Percentiles rank a stretch among this genome's conserved stretches.
Conservation (phyloP, 192 early-diverging fungal genomes). For the Endogone sp. region DNA sequence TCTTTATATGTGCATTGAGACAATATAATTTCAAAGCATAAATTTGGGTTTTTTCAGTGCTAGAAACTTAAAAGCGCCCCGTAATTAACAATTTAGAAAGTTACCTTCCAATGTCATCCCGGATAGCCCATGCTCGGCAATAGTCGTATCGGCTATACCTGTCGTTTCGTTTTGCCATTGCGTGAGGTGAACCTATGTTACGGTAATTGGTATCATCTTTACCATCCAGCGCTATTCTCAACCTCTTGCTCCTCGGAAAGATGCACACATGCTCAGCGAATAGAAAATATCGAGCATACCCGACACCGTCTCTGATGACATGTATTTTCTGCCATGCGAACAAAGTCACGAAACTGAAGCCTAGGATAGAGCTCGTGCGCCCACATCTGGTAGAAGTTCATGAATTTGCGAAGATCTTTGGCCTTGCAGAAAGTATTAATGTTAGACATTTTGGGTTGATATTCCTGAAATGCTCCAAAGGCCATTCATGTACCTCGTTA, state of each 20-base stretch:
- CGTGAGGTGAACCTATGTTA: background rate
- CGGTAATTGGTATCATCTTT: no score
- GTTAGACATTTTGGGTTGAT: background rate
- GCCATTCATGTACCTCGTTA: conserved; percentile 1
- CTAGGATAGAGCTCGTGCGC: conserved; percentile 24
- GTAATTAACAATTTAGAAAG: no score
- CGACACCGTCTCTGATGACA: background rate
- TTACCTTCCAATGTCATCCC: background rate
- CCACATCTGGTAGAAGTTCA: conserved; percentile 29
- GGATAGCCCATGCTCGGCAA: background rate
- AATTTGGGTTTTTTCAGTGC: no score
- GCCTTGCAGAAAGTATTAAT: conserved; percentile 3
- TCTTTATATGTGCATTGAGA: no score
- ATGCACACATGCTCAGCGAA: background rate
- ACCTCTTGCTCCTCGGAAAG: no score
- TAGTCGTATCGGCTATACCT: background rate
- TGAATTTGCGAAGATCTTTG: conserved; percentile 13
- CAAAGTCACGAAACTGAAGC: conserved; percentile 20
- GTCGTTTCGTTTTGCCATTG: background rate
- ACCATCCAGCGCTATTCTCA: no score
- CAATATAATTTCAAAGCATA: no score
- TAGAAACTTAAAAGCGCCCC: no score
- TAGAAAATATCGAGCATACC: background rate
- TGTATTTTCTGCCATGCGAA: background rate
- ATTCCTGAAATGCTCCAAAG: background rate